A percentile compares a stretch with the other conserved stretches of the same genome.
Evolutionary conservation across 2,329 filamentous ascomycete genomes (phyloP).

Genomic region (Diplodia corticola): DNA sequence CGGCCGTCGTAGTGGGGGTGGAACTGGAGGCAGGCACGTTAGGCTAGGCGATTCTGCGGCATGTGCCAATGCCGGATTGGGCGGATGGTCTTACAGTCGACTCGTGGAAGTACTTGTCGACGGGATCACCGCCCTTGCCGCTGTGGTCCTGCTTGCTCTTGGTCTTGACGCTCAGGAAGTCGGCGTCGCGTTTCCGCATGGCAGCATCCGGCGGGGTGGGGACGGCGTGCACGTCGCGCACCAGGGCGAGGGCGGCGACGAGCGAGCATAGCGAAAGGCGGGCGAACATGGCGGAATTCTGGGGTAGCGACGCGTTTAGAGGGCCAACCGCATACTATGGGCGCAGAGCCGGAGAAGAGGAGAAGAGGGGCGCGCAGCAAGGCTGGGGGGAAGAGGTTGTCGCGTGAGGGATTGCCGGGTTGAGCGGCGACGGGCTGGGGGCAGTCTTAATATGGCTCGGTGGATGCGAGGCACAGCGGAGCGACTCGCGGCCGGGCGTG

Average conservation of each 20-base stretch:
- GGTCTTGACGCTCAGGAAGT: conserved; percentile 27
- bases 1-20: conserved; percentile 59
- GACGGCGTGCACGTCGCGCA: not conserved
- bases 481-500: conserved; percentile 8
- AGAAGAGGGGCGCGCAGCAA: not conserved
- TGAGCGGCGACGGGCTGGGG: not conserved
- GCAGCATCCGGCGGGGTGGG: conserved; percentile 1
- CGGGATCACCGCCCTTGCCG: conserved; percentile 27
- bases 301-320: conserved; percentile 5
- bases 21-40: conserved; percentile 40
- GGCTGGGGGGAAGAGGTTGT: not conserved
- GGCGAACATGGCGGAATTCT: conserved; percentile 15
- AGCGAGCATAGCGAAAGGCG: conserved; percentile 19
- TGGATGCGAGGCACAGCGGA: conserved; percentile 11
- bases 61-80: not conserved
- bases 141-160: conserved; percentile 28
- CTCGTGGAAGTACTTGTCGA: conserved; percentile 40
- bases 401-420: conserved; percentile 22
- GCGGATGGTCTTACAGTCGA: conserved; percentile 28
- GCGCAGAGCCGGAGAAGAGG: not conserved
- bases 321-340: conserved; percentile 8
- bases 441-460: not conserved
- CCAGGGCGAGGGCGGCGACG: conserved; percentile 15
- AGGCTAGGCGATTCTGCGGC: not conserved
- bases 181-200: conserved; percentile 24